Base-by-base conservation (phyloP, 441 rosid species). In the Euphorbia schlechtendalii region DNA sequence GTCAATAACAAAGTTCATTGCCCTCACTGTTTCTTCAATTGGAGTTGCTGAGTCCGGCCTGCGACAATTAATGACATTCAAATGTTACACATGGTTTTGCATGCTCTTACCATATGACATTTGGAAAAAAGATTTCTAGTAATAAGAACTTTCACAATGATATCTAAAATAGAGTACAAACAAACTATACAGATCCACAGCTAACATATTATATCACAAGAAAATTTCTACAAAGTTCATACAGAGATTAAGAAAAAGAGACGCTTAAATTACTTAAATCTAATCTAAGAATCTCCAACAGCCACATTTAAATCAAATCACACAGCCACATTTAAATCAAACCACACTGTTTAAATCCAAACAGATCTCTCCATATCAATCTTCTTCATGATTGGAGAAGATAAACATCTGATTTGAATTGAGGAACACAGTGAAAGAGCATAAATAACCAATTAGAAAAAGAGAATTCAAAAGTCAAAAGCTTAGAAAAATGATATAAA, bases 11-110 rank as follows among this genome's bases (percentile, higher is more conserved):
- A 87, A 77, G 70, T 90, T 93, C 95, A 93, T 93, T 8, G 96
- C 95, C 75, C 96, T 83, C 54, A 93, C 99, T 0, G 98, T 92
- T 80, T 92, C 98, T 71, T 92, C 98, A 27, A 88, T 86, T 21
- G 99, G 97, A 0, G 97, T 90, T 3, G 83, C 80, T 17, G 78
- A 8, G 74, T 93, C 99, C 0, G 97, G 96, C 85, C 98, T 90
- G 82, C 60, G 14, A 66, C 53, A 68, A 3, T 49, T 75, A 59
- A 59, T 57, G 58, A 64, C 6, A 66, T n/a, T 18, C 15, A 55
- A 22, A 46, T 27, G 51, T 36, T 53, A 30, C 43, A 38, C 46
- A 28, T 58, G 28, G 62, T 68, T 36, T 55, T 32, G 25, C 56
- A 28, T 59, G n/a, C 11, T 17, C 49, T 46, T n/a, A 9, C 20